These are phyloP conservation scores for Diplodia sapinea DNA, from an alignment of 2,329 filamentous ascomycete species.

Conservation along the genomic window DNA sequence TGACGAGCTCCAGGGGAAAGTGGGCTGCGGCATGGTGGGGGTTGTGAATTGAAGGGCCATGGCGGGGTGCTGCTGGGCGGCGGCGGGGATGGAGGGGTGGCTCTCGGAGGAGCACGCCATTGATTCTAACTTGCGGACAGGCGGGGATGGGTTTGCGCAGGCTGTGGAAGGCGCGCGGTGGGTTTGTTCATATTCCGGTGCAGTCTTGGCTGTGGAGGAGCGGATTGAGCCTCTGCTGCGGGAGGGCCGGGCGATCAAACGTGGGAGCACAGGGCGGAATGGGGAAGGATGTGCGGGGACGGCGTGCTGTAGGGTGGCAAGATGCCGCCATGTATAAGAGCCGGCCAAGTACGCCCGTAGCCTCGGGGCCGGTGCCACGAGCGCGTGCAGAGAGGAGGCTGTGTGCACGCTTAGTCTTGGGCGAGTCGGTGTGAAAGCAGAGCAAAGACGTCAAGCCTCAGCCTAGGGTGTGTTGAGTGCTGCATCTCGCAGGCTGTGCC, in stretches of 20 bases:
- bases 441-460: slow-evolving; percentile 13
- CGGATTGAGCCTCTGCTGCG: slow-evolving; percentile 1
- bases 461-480: slow-evolving; percentile 2
- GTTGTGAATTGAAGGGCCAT: slow-evolving; percentile 19
- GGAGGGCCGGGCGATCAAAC: slow-evolving; percentile 11
- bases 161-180: slow-evolving; percentile 3
- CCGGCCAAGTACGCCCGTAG: slow-evolving; percentile 5
- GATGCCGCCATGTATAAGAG: slow-evolving; percentile 9
- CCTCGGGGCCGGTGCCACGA: not conserved
- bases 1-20: slow-evolving; percentile 19
- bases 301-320: slow-evolving; percentile 4
- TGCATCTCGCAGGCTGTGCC: slow-evolving; percentile 18
- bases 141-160: not conserved
- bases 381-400: slow-evolving; percentile 7
- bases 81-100: slow-evolving; percentile 15
- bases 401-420: slow-evolving; percentile 8
- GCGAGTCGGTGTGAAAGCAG: slow-evolving; percentile 16
- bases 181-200: slow-evolving; percentile 21
- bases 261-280: slow-evolving; percentile 16
- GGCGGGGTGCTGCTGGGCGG: not conserved
- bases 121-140: slow-evolving; percentile 4
- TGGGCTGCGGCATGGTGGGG: slow-evolving; percentile 12
- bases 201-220: not conserved
- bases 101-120: slow-evolving; percentile 25
- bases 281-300: slow-evolving; percentile 16